Evolutionary conservation across 345 rosid genomes (phyloP), one percentile per base, ranked within the genome.

Genomic region (Citrus sp.): DNA sequence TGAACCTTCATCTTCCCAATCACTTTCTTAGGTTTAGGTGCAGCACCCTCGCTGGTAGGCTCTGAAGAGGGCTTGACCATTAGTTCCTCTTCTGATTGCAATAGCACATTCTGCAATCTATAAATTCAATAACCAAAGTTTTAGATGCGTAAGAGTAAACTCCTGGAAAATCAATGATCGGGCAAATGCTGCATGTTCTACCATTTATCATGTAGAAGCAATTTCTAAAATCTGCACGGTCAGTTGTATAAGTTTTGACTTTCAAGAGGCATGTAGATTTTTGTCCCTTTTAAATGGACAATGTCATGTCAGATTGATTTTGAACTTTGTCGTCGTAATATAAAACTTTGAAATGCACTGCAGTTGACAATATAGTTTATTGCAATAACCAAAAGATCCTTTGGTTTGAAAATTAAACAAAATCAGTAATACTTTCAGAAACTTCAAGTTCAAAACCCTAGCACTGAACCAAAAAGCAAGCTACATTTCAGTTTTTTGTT

Each of bases 61-160:
- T 94, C 91, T 72, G 93, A 87, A 70, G 92, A 86, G 82, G 83
- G 95, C 79, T 89, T 90, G 27, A 40, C 90, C 77, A 94, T 56
- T 46, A 95, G 81, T 83, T 96, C 99, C 85, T 96, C 99, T 85
- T 96, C 99, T 1, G 99, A 92, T 83, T 94, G 98, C 85, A 96
- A 82, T 72, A 96, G 89, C 80, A 94, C 88, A 71, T 88, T 87
- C 84, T 89, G 89, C 81, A 96, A 87, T 69, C 99, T 95, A 75
- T 62, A 40, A 46, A 73, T 71, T 67, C 55, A 70, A 72, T 59
- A 64, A 80, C 54, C 67, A 80, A 60, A 51, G 46, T 76, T 73
- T 56, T 42, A 75, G 40, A 67, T 38, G 75, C 51, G 77, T 14
- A 55, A 40, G 63, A n/a, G n/a, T 75, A 56, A 78, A 80, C 18